A percentile compares a stretch with the other conserved stretches of the same genome.
Conservation (phyloP, 1,284 basidiomycete genomes). For the Cryptococcus sp. region DNA sequence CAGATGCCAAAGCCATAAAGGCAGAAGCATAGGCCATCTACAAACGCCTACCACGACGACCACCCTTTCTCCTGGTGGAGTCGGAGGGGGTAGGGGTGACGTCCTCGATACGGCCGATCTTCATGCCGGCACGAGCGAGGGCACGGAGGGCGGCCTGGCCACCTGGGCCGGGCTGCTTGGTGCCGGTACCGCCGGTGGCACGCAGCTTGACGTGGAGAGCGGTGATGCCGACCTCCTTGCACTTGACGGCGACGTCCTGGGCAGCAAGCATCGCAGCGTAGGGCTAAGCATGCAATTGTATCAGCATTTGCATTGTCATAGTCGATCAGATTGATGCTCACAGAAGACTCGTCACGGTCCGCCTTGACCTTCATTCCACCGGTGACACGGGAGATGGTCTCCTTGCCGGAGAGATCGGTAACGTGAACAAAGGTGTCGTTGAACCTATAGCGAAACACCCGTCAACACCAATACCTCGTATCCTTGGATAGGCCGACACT, state of each 20-base stretch:
- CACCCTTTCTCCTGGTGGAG: constrained; percentile 98
- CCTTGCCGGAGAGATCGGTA: constrained; percentile 98
- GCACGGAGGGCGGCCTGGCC: constrained; percentile 98
- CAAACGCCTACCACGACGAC: constrained; percentile 99
- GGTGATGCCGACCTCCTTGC: constrained; percentile 98
- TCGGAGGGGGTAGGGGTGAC: constrained; percentile 98
- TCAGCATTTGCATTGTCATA: constrained; percentile 51
- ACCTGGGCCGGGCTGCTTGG: constrained; percentile 98
- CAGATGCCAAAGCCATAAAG: not conserved
- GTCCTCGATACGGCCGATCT: constrained; percentile 93
- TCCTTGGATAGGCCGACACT: constrained; percentile 20
- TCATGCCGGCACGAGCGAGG: constrained; percentile 97
- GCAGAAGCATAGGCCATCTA: constrained; percentile 38
- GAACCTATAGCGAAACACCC: constrained; percentile 60
- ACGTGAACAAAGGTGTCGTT: constrained; percentile 99
- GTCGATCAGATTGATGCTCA: constrained; percentile 22
- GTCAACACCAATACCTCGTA: not conserved
- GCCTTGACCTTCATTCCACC: constrained; percentile 99
- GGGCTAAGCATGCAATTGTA: constrained; percentile 71
- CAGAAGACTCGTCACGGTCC: constrained; percentile 97
- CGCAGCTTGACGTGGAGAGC: constrained; percentile 87
- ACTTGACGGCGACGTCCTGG: constrained; percentile 92
- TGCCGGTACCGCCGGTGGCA: constrained; percentile 97
- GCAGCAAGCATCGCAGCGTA: constrained; percentile 99
- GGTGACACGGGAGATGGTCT: constrained; percentile 97